Percentiles rank a stretch among this genome's conserved stretches.
These are phyloP conservation scores for Luzula sylvatica DNA, from an alignment of 176 grass and related monocot genomes.

Conservation along the genomic window DNA sequence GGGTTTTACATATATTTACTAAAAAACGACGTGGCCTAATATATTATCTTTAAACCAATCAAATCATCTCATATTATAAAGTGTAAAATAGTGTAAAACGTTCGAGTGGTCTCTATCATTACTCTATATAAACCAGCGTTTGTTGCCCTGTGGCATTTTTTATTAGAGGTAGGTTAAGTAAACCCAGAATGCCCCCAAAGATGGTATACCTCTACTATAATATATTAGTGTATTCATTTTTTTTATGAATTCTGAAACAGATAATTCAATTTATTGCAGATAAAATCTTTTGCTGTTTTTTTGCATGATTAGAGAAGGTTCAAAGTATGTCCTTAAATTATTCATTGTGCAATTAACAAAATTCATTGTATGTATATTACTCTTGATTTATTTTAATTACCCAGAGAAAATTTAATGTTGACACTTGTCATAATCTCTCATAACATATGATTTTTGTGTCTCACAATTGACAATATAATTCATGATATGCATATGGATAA, in stretches of 20 bases:
- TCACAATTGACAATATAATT: no score
- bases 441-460: no score
- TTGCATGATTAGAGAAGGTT: not conserved
- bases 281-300: not conserved
- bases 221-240: not conserved
- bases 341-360: not conserved
- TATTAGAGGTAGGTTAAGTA: not conserved
- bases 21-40: not conserved
- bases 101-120: no score
- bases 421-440: no score
- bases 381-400: no score
- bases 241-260: no score
- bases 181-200: constrained; percentile 4
- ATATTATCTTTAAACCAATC: not conserved
- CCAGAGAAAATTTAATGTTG: no score
- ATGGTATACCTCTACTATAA: not conserved
- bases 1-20: not conserved
- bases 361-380: not conserved
- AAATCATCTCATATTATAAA: no score
- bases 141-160: no score
- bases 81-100: no score
- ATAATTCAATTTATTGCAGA: not conserved
- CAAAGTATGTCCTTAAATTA: not conserved
- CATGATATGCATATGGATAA: constrained; percentile 1
- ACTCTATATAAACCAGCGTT: no score